Base-by-base conservation (phyloP, 352 stramenopile genomes). In the Sclerospora graminicola region DNA sequence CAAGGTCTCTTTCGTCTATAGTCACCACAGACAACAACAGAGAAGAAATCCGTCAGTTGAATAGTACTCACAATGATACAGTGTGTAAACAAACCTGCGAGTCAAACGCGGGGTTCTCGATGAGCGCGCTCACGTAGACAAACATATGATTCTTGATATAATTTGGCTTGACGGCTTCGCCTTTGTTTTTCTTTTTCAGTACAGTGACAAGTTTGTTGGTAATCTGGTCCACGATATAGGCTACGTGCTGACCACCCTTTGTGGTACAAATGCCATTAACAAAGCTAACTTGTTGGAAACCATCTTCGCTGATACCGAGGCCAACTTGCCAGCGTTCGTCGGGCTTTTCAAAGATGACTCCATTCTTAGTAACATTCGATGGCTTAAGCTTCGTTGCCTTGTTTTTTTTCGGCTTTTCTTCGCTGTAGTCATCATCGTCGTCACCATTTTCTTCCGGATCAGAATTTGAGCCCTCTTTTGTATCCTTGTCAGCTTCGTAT, bases 71-170 rank as follows among this genome's bases (percentile, higher is more conserved):
- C 21, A 15, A 16, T 26, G 52, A 34, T 7, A 19, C 2, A 49
- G 8, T 8, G 11, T 1, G 21, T 2, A 20, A 11, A 16, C 40
- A 33, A 57, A 82, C 73, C 66, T 98, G 95, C 10, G 90, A 98
- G 69, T 99, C 95, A 59, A 99, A 98, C 0, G 91, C 84, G 11
- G 96, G 94, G 62, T 98, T 98, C 51, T 98, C 94, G 51, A 99
- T 98, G 26, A 98, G 57, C 27, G 84, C 81, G 49, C 96, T 98
- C 8, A 98, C 84, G 54, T 96, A 98, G n/a, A 99, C 60, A 20
- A 80, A 94, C 45, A 99, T 83, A 66, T 98, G 88, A 36, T 93
- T 93, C 50, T 97, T 98, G 47, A 96, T 81, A 51, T 97, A 91
- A 43, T 94, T 88, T 3, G 94, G 79, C 57, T 97, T 96, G 24